A percentile compares a stretch with the other conserved stretches of the same genome.
Conservation (phyloP, 139 green algal genomes). For the Micractinium conductrix region DNA sequence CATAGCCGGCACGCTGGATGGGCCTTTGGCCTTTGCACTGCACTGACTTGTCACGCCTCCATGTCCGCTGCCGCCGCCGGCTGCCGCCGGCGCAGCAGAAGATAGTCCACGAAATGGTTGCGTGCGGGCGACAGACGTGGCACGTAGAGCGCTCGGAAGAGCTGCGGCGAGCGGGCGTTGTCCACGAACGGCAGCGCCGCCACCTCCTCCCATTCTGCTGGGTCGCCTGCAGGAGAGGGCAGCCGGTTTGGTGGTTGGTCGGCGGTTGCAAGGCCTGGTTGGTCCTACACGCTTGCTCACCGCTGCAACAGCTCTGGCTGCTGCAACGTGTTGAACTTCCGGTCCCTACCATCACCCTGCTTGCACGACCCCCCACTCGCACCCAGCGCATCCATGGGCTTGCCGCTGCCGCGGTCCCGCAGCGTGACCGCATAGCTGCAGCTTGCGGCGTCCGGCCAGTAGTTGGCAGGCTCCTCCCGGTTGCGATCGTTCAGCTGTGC, state of each 20-base stretch:
- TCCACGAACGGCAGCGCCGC: slow-evolving; percentile 47
- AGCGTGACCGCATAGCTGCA: slow-evolving; percentile 58
- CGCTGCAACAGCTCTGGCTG: too few species aligned
- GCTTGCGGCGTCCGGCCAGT: slow-evolving; percentile 25
- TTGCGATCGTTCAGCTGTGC: slow-evolving; percentile 73
- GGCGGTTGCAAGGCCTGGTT: too few species aligned
- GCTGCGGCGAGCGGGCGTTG: slow-evolving; percentile 21
- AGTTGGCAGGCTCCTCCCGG: slow-evolving; percentile 46
- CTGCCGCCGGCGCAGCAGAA: slow-evolving; percentile 38
- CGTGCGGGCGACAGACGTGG: slow-evolving; percentile 42
- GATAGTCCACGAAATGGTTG: slow-evolving; percentile 43
- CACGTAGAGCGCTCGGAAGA: slow-evolving; percentile 63
- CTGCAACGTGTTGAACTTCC: too few species aligned
- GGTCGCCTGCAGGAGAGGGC: not conserved
- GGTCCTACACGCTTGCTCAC: too few species aligned
- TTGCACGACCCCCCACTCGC: not conserved
- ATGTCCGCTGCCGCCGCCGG: too few species aligned
- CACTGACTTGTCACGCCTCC: too few species aligned
- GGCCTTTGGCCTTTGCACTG: too few species aligned
- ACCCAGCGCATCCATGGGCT: slow-evolving; percentile 4
- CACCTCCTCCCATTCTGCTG: slow-evolving; percentile 41
- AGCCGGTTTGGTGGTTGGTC: too few species aligned
- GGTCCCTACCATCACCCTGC: too few species aligned
- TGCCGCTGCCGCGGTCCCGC: not conserved
- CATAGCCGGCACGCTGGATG: too few species aligned